These are phyloP conservation scores for Linnemannia hyalina DNA, from an alignment of 192 early-diverging fungal species.

Conservation along the genomic window DNA sequence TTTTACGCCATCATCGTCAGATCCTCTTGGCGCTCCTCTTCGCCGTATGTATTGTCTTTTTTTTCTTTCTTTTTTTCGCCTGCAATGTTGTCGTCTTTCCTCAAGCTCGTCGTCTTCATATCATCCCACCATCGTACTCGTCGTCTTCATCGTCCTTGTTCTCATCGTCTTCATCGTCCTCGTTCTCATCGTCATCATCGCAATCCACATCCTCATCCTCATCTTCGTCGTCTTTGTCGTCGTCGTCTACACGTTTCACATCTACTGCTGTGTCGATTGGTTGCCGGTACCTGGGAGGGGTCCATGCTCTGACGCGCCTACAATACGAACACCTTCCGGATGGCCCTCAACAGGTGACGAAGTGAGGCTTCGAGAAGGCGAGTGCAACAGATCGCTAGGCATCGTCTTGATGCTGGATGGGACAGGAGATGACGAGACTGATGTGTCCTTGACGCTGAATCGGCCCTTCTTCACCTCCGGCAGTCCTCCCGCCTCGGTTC, in stretches of 20 bases:
- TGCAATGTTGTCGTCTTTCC: too few relatives aligned
- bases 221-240: not conserved
- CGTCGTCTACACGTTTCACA: not conserved
- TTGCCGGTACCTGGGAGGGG: slow-evolving; percentile 12
- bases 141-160: not conserved
- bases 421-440: slow-evolving; percentile 12
- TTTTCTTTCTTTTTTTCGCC: too few relatives aligned
- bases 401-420: slow-evolving; percentile 24
- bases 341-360: slow-evolving; percentile 27
- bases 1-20: not conserved
- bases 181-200: not conserved
- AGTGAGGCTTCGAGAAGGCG: slow-evolving; percentile 17
- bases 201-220: not conserved
- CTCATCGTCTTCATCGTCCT: not conserved
- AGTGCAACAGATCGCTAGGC: slow-evolving; percentile 21
- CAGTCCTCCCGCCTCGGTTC: slow-evolving; percentile 8
- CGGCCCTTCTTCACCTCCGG: slow-evolving; percentile 74
- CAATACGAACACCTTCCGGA: slow-evolving; percentile 32
- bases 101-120: too few relatives aligned
- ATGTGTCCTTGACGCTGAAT: slow-evolving; percentile 71
- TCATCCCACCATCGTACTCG: not conserved
- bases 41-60: not conserved
- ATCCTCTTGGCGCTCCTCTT: not conserved
- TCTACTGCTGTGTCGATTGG: not conserved
- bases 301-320: slow-evolving; percentile 9